phyloP scores from a whole-genome alignment of 306 rosid species.

The Inga oerstediana region DNA sequence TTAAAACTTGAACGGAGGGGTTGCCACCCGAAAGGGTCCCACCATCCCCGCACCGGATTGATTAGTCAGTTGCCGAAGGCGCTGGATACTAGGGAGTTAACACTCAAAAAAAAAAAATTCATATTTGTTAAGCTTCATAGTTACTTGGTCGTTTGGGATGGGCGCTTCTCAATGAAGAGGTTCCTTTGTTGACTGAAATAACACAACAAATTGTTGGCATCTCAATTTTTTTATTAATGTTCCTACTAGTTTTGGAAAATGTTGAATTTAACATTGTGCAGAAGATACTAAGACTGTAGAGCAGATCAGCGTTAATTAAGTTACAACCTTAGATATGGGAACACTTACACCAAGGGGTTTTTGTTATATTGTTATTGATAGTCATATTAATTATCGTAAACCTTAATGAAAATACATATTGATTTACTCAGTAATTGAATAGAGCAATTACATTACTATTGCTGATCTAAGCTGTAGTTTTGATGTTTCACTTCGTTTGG shows the following conservation, averaged over 20 bases:
- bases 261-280: not conserved
- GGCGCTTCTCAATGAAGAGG: not conserved
- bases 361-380: not conserved
- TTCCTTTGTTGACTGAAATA: not conserved
- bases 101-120: too few species aligned
- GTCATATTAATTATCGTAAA: not conserved
- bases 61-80: too few species aligned
- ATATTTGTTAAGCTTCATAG: not conserved
- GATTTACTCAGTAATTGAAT: not conserved
- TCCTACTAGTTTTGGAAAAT: not conserved
- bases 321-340: not conserved
- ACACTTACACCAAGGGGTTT: not conserved
- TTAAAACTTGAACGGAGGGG: too few species aligned
- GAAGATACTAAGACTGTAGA: not conserved
- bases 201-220: not conserved
- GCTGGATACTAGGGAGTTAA: too few species aligned
- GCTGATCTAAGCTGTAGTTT: constrained; percentile 1
- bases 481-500: not conserved
- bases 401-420: not conserved
- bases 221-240: not conserved
- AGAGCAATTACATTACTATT: not conserved
- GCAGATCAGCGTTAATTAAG: not conserved
- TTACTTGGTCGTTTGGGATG: not conserved
- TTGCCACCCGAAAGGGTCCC: too few species aligned
- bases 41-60: too few species aligned